Evolutionary conservation across 805 yeast species (phyloP).

Genomic region (Teunomyces cretensis): DNA sequence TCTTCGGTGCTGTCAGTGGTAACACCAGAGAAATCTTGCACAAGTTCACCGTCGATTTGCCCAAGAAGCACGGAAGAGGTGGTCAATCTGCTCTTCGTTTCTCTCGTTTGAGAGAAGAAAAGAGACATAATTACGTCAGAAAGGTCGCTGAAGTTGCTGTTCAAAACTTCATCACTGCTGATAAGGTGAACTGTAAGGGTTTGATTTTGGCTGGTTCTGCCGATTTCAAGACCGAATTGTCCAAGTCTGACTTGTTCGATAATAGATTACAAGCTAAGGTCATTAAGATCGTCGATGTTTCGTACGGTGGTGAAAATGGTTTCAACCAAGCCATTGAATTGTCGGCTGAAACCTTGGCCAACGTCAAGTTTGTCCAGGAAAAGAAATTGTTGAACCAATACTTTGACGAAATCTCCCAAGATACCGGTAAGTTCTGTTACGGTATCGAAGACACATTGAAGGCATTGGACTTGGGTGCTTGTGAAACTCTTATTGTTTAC

Average conservation of each 20-base stretch:
- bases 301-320: constrained; percentile 99
- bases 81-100: constrained; percentile 99
- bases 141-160: constrained; percentile 98
- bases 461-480: constrained; percentile 94
- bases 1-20: constrained; percentile 94
- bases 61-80: constrained; percentile 99
- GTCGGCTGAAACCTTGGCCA: constrained; percentile 94
- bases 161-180: constrained; percentile 92
- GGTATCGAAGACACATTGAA: constrained; percentile 96
- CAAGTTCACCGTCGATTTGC: constrained; percentile 93
- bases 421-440: constrained; percentile 95
- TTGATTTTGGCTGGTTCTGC: constrained; percentile 98
- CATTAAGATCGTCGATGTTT: constrained; percentile 90
- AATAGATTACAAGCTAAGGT: constrained; percentile 82
- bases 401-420: constrained; percentile 97
- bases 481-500: constrained; percentile 88
- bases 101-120: constrained; percentile 97
- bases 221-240: constrained; percentile 94
- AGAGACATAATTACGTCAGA: constrained; percentile 97
- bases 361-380: constrained; percentile 97
- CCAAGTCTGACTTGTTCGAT: constrained; percentile 92
- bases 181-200: constrained; percentile 92
- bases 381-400: constrained; percentile 89
- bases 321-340: constrained; percentile 98
- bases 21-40: constrained; percentile 95